Evolutionary conservation across 2,329 filamentous ascomycete species (phyloP).

Genomic region (Diaporthe sp.): DNA sequence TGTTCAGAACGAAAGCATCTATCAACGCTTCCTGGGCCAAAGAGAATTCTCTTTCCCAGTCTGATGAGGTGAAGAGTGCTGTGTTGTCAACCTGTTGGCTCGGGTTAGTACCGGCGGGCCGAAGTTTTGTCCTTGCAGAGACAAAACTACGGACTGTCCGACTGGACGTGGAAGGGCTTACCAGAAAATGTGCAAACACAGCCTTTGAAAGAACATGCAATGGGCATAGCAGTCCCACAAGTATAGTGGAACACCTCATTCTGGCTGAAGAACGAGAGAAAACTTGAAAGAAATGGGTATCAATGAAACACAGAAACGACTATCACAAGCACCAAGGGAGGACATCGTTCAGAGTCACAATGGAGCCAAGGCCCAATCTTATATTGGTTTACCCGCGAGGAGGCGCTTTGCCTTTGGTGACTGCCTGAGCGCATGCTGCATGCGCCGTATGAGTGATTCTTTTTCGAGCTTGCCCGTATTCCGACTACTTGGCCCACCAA

Average conservation of each 20-base stretch:
- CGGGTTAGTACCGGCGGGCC: neutral
- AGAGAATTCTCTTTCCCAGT: conserved; percentile 51
- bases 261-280: neutral
- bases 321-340: neutral
- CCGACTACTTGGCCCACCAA: conserved; percentile 14
- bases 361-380: neutral
- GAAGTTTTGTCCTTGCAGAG: neutral
- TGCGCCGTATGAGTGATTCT: neutral
- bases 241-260: conserved; percentile 26
- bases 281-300: conserved; percentile 11
- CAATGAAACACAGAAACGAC: neutral
- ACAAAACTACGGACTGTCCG: neutral
- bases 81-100: conserved; percentile 47
- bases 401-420: neutral
- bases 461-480: conserved; percentile 30
- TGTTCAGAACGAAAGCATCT: conserved; percentile 57
- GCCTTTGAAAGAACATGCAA: conserved; percentile 15
- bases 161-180: neutral
- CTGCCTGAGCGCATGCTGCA: conserved; percentile 21
- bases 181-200: conserved; percentile 21
- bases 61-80: conserved; percentile 39
- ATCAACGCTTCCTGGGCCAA: conserved; percentile 53
- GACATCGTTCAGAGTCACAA: neutral
- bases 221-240: conserved; percentile 14
- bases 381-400: neutral